Base-by-base conservation (phyloP, 2,329 filamentous ascomycete genomes). In the Cryphonectria japonica region DNA sequence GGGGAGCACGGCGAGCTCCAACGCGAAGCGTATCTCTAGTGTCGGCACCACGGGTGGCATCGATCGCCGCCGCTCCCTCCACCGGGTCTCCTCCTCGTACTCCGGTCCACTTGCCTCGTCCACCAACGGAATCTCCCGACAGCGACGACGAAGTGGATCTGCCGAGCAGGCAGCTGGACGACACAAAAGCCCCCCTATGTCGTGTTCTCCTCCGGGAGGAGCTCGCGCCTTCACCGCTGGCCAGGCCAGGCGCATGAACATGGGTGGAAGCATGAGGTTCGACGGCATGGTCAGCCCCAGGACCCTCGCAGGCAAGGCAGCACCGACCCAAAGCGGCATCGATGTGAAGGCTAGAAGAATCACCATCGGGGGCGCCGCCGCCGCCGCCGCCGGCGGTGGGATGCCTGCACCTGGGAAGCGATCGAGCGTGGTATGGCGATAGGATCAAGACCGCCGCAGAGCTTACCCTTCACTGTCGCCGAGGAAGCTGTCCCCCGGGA, bases 161-260 rank as follows among this genome's bases (percentile, higher is more conserved):
- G 57, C 64, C n/a, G 72, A 73, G 46, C 60, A 39, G 9, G 66
- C 57, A 50, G 65, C 82, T 2, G 86, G 88, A 77, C 81, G 85
- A 64, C 82, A 85, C 50, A 81, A 83, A 67, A 87, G 85, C 72
- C 86, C 87, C 16, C 87, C 87, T 19, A 83, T 89, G 75, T 78
- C 81, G 46, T 88, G 85, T 78, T 86, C 85, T 50, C 84, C 87
- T 1, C 79, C 82, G 3, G 69, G 71, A 46, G 34, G 79, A 80
- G 71, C 60, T 70, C 69, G 75, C 52, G 77, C 79, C 3, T 82
- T 89, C 73, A 88, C 86, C 14, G 80, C 85, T 1, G 86, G 86
- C 2, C 87, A 89, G 76, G 87, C 87, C 32, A 79, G 87, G 67
- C 82, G 87, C 62, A 89, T 89, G 87, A 86, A 88, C 74, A 78